phyloP scores from a whole-genome alignment of 257 asterid genomes.

The Schizonepeta tenuifolia region DNA sequence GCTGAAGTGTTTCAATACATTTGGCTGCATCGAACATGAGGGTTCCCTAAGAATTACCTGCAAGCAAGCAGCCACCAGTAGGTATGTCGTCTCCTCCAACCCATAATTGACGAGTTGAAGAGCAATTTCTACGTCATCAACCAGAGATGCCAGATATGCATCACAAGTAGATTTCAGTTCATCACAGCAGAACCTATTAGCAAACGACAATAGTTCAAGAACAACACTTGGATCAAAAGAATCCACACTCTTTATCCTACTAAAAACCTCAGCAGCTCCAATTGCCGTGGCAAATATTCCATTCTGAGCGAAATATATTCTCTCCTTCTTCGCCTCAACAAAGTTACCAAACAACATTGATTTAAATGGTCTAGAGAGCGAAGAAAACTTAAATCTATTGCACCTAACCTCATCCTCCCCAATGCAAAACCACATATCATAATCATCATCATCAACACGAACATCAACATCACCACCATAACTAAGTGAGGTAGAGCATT shows the following conservation, averaged over 20 bases:
- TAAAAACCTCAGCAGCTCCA: slow-evolving; percentile 78
- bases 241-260: slow-evolving; percentile 65
- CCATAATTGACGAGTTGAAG: slow-evolving; percentile 73
- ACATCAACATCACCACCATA: slow-evolving; percentile 41
- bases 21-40: slow-evolving; percentile 69
- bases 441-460: slow-evolving; percentile 67
- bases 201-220: slow-evolving; percentile 70
- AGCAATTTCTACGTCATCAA: slow-evolving; percentile 68
- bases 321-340: slow-evolving; percentile 75
- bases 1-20: slow-evolving; percentile 61
- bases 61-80: slow-evolving; percentile 91
- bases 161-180: slow-evolving; percentile 85
- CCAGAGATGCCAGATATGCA: slow-evolving; percentile 66
- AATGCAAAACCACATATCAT: slow-evolving; percentile 69
- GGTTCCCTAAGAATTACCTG: slow-evolving; percentile 90
- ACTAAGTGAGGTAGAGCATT: slow-evolving; percentile 70
- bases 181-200: slow-evolving; percentile 88
- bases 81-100: slow-evolving; percentile 78
- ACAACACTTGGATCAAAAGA: slow-evolving; percentile 63
- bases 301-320: slow-evolving; percentile 67
- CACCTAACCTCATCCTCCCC: slow-evolving; percentile 91
- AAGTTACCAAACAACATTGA: slow-evolving; percentile 84
- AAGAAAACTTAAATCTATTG: slow-evolving; percentile 69
- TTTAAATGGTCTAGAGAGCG: slow-evolving; percentile 81
- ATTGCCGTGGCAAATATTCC: slow-evolving; percentile 71